Conservation (phyloP, 2,329 filamentous ascomycete genomes). For the Exophiala alcalophila region DNA sequence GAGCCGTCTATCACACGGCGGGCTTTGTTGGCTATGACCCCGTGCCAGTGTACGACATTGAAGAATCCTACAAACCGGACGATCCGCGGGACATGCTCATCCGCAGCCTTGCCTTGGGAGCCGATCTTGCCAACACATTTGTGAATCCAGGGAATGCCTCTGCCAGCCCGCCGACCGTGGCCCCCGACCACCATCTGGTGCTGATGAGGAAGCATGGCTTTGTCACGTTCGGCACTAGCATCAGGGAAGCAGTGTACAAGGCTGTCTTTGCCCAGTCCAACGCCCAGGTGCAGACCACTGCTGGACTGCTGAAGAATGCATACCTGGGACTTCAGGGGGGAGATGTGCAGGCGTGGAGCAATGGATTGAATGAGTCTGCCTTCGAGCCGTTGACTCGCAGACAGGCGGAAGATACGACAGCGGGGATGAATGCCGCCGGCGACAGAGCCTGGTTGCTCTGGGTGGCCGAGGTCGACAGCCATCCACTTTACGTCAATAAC, state of each 20-base stretch:
- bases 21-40: slow-evolving; percentile 40
- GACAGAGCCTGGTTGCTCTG: slow-evolving; percentile 19
- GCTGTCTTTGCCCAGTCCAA: slow-evolving; percentile 47
- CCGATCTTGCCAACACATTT: slow-evolving; percentile 38
- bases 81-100: slow-evolving; percentile 42
- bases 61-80: slow-evolving; percentile 27
- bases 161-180: background rate
- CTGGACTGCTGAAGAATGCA: slow-evolving; percentile 30
- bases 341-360: background rate
- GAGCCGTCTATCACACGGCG: slow-evolving; percentile 44
- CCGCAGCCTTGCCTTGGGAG: slow-evolving; percentile 35
- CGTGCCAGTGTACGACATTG: slow-evolving; percentile 36
- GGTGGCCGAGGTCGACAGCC: slow-evolving; percentile 17
- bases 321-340: slow-evolving; percentile 1
- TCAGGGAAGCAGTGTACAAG: slow-evolving; percentile 42
- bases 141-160: slow-evolving; percentile 15
- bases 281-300: slow-evolving; percentile 42
- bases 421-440: background rate
- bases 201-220: slow-evolving; percentile 50
- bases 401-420: slow-evolving; percentile 13
- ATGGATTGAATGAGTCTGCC: background rate
- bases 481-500: slow-evolving; percentile 20
- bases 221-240: slow-evolving; percentile 38
- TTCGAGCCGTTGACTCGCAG: slow-evolving; percentile 17
- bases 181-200: slow-evolving; percentile 36